Percentiles rank a stretch among this genome's conserved stretches.
Evolutionary conservation across 768 basidiomycete species (phyloP).

Genomic region (Mycena olivaceomarginata): DNA sequence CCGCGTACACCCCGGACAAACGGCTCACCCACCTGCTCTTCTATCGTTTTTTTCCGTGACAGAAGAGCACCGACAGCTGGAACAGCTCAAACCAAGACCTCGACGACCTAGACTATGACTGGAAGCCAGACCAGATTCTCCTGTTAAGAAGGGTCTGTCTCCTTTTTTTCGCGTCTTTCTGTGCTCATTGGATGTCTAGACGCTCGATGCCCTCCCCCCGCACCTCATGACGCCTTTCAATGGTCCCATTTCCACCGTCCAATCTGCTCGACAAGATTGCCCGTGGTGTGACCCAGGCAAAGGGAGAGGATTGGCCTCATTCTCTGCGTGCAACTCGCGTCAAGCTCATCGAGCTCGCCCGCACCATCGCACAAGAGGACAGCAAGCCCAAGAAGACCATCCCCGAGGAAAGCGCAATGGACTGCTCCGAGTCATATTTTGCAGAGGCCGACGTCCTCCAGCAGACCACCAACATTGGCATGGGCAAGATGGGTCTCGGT

Average conservation of each 20-base stretch:
- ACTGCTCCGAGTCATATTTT: slow-evolving; percentile 49
- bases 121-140: slow-evolving; percentile 84
- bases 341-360: slow-evolving; percentile 89
- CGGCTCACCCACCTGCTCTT: slow-evolving; percentile 72
- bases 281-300: slow-evolving; percentile 83
- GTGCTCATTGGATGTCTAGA: slow-evolving; percentile 63
- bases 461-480: slow-evolving; percentile 68
- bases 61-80: slow-evolving; percentile 90
- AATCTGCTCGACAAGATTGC: slow-evolving; percentile 93
- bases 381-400: slow-evolving; percentile 61
- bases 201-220: slow-evolving; percentile 87
- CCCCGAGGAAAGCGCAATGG: slow-evolving; percentile 65
- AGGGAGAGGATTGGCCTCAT: slow-evolving; percentile 89
- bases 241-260: slow-evolving; percentile 88
- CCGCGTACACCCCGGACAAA: slow-evolving; percentile 79
- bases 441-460: slow-evolving; percentile 63
- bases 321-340: slow-evolving; percentile 88
- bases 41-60: slow-evolving; percentile 71
- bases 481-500: slow-evolving; percentile 52
- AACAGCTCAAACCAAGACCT: slow-evolving; percentile 84
- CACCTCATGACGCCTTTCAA: slow-evolving; percentile 93
- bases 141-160: slow-evolving; percentile 79
- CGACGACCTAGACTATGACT: slow-evolving; percentile 82
- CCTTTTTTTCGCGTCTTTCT: slow-evolving; percentile 37
- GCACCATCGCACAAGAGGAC: slow-evolving; percentile 76